phyloP scores from a whole-genome alignment of 345 rosid genomes.

The Aethionema arabicum region DNA sequence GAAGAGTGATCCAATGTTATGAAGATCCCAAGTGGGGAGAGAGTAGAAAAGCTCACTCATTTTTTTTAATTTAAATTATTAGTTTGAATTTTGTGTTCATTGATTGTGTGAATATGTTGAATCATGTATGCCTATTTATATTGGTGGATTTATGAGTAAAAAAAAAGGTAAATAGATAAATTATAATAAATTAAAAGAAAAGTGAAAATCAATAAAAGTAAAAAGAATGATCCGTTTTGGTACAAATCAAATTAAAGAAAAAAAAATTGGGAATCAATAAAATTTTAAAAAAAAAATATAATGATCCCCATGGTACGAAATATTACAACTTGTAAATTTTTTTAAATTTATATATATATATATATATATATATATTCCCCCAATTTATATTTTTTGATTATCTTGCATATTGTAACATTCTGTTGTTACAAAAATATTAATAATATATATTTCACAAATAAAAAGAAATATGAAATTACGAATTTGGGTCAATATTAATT shows the following conservation, averaged over 20 bases:
- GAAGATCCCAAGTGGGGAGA: constrained; percentile 75
- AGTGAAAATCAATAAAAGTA: constrained; percentile 7
- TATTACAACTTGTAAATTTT: too few relatives aligned
- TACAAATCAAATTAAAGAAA: too few relatives aligned
- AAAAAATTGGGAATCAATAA: too few relatives aligned
- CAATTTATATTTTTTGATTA: too few relatives aligned
- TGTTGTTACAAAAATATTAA: too few relatives aligned
- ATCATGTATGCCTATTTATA: constrained; percentile 35
- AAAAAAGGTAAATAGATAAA: constrained; percentile 8
- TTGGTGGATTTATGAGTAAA: constrained; percentile 28
- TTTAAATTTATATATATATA: too few relatives aligned
- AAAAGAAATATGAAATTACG: constrained; percentile 9
- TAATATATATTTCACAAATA: neutral
- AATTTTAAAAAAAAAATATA: too few relatives aligned
- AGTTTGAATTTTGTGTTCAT: neutral
- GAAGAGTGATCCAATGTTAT: constrained; percentile 70
- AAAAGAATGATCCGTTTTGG: constrained; percentile 19
- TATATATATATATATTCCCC: too few relatives aligned
- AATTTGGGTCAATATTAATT: constrained; percentile 6
- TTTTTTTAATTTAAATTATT: neutral
- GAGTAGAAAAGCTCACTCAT: constrained; percentile 58
- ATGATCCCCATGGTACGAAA: too few relatives aligned
- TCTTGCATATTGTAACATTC: too few relatives aligned
- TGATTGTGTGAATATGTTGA: constrained; percentile 29
- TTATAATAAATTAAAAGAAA: neutral